Evolutionary conservation across 2,329 filamentous ascomycete species (phyloP), one percentile per base, ranked within the genome.

Genomic region (Phialophora macrospora): DNA sequence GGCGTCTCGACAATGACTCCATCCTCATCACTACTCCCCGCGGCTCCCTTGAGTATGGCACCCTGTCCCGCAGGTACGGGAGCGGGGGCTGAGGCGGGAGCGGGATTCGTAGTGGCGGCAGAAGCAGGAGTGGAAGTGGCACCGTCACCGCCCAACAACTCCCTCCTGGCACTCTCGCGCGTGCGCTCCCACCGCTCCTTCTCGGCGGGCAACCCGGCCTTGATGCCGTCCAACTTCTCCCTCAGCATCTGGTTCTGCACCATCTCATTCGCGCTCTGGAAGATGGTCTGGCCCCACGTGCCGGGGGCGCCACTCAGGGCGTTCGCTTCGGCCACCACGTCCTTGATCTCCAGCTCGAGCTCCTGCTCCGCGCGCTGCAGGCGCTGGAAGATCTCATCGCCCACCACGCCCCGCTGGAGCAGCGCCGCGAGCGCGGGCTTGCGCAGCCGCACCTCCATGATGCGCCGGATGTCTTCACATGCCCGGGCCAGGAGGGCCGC

Each of bases 221-320:
- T 88, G 65, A 97, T 87, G 68, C 93, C 90, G 55, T 88, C 85
- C 22, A 97, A 84, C 57, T 89, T 86, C 70, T 89, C 84, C 71
- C 92, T 90, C 74, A 97, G 85, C 55, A 88, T 80, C 49, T 87
- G 85, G 80, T 97, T 97, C 75, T 92, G 90, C 65, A 90, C 88
- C 79, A 99, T 97, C 79, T 99, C 95, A 79, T 96, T 96, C 62
- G 95, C 95, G 54, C 91, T 93, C 79, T 99, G 95, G 85, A 99
- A 99, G 77, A 99, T 98, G 63, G 87, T 88, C 76, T 95, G 89
- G 68, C 95, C 95, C 95, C 95, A 99, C 6, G 58, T 60, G n/a
- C 58, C 58, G 11, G 56, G 38, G 2, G 46, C 20, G 9, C 58
- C 58, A 11, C 46, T 52, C 70, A 97, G 90, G 22, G 91, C 93